Base-by-base conservation (phyloP, 1,284 basidiomycete genomes). In the Ceratobasidium sp. region DNA sequence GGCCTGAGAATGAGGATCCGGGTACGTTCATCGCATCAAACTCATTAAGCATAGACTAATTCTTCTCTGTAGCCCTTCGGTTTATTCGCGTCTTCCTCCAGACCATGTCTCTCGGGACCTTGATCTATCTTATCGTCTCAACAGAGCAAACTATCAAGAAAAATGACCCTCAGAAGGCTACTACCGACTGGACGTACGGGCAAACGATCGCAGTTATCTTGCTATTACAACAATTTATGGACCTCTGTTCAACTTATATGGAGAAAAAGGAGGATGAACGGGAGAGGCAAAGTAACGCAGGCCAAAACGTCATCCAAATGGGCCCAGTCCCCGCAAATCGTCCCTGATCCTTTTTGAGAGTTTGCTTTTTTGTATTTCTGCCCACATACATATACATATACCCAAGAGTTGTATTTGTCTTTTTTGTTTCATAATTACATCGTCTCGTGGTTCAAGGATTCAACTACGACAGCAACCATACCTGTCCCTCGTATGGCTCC, bases 231-330 rank as follows among this genome's bases (percentile, higher is more conserved):
- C 67, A 71, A 24, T 3, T 71, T 19, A 66, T n/a, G 17, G 54
- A 74, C 14, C 71, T 78, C 60, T 77, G 75, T 41, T 56, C 24
- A 8, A 47, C 59, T 4, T 69, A 15, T 22, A 19, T 51, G 15
- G 47, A 48, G 33, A 56, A 63, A 19, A 65, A n/a, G 22, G 36
- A 48, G 22, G 63, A 50, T 67, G 65, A n/a, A 2, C 9, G 17
- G 17, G 27, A 17, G 15, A 63, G 27, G 60, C 33, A 47, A 44
- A 11, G 22, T 45, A 41, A 11, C 11, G 36, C 4, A 5, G 36
- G 36, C 11, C 6, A 11, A 11, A 41, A 41, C 11, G 11, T 4
- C 11, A 41, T 41, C 11, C 36, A 41, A 11, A 41, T 41, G 36
- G 11, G 6, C 11, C 6, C 36, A 11, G 11, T 41, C 11, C 6